Conservation (phyloP, 2,329 filamentous ascomycete species). For the Neonectria neomacrospora region DNA sequence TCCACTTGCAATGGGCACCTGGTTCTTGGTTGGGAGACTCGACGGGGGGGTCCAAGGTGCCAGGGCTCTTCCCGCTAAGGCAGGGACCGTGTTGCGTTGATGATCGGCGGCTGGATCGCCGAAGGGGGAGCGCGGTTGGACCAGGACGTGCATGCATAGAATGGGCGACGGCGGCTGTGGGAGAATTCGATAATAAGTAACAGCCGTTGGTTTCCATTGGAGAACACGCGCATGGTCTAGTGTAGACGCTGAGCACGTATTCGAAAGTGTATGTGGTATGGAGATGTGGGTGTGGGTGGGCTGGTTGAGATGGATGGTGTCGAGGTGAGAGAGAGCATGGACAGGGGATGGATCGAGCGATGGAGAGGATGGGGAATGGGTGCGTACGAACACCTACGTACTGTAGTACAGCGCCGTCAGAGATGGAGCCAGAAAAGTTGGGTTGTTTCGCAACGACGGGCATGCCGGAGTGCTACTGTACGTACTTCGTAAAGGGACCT, state of each 20-base stretch:
- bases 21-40: background rate
- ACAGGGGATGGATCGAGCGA: slow-evolving; percentile 22
- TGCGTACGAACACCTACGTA: too few relatives aligned
- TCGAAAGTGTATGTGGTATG: too few relatives aligned
- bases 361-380: too few relatives aligned
- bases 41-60: background rate
- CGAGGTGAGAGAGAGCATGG: slow-evolving; percentile 10
- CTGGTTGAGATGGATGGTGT: background rate
- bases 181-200: slow-evolving; percentile 8
- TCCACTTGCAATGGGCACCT: background rate
- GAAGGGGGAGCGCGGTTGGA: slow-evolving; percentile 9
- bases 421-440: slow-evolving; percentile 7
- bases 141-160: slow-evolving; percentile 11
- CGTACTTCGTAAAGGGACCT: background rate
- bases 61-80: slow-evolving; percentile 9
- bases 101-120: slow-evolving; percentile 19
- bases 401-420: slow-evolving; percentile 1
- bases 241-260: background rate
- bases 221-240: background rate
- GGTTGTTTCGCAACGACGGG: slow-evolving; percentile 25
- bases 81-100: slow-evolving; percentile 9
- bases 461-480: slow-evolving; percentile 9
- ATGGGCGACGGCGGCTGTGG: slow-evolving; percentile 16
- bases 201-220: slow-evolving; percentile 7
- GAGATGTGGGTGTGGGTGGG: background rate